Evolutionary conservation across 345 rosid genomes (phyloP), one percentile per base, ranked within the genome.

Genomic region (Lepidium didymum): DNA sequence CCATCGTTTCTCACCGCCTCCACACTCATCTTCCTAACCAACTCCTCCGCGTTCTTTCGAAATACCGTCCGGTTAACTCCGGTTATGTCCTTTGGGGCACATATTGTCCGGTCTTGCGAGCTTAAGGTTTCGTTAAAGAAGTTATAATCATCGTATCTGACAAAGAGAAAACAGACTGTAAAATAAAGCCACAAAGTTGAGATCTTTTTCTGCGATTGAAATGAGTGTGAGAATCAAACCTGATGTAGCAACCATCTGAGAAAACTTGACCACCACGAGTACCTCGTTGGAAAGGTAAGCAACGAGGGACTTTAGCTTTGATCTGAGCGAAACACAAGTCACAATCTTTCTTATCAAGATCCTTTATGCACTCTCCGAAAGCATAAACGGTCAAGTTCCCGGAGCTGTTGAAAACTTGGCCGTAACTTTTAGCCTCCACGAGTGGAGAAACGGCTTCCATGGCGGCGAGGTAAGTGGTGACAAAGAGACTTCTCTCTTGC

Each of bases 351-450:
- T 25, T 77, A 37, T 80, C 82, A 12, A 92, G 92, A 69, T 92
- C 96, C 34, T 81, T 78, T 79, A 87, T 83, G 69, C 98, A 92
- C 87, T 89, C 89, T 16, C 95, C 98, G 55, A 72, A 86, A 9
- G 85, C 77, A 61, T 87, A 92, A 3, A 92, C 96, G 0, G 84
- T 77, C 18, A 62, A 29, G 74, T 78, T 80, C 0, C 84, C 84
- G 0, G 83, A 67, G 27, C 89, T 84, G 38, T 74, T 74, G 44
- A 70, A 50, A 0, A 82, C 85, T 36, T 78, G 70, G 1, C 85
- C 91, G 55, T 78, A 86, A 16, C 73, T 47, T 40, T 50, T 84
- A 19, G 70, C 62, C 13, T 16, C 70, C 1, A 87, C 65, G 9
- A 65, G 79, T 14, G 88, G 83, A 21, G 82, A 69, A 33, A 87